Evolutionary conservation across 306 rosid genomes (phyloP).

Genomic region (Pueraria montana): DNA sequence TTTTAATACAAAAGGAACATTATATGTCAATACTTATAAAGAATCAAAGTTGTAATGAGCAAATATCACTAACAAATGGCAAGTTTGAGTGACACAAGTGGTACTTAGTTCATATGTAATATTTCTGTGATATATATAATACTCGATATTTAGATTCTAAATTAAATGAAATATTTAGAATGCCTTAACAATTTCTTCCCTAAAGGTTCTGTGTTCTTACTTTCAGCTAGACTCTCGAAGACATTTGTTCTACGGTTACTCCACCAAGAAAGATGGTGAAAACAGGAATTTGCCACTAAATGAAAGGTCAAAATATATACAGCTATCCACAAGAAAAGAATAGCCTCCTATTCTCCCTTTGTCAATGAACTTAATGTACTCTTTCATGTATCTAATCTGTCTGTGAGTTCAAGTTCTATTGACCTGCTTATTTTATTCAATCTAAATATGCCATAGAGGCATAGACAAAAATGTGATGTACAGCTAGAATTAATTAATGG

Average conservation of each 20-base stretch:
- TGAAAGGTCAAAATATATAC: not conserved
- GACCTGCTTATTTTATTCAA: not conserved
- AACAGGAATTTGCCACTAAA: not conserved
- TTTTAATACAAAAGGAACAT: not conserved
- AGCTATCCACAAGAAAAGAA: constrained; percentile 7
- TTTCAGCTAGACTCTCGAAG: not conserved
- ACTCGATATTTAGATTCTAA: not conserved
- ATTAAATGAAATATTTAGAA: not conserved
- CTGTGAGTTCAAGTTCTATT: not conserved
- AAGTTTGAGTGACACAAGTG: constrained; percentile 30
- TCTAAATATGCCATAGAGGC: not conserved
- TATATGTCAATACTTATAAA: not conserved
- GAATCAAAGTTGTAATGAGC: constrained; percentile 19
- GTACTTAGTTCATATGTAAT: not conserved
- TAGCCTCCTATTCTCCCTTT: not conserved
- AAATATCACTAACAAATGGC: not conserved
- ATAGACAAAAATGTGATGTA: not conserved
- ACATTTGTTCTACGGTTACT: not conserved
- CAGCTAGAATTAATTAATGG: not conserved
- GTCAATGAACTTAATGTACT: not conserved
- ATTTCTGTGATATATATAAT: not conserved
- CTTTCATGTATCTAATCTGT: not conserved
- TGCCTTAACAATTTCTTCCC: constrained; percentile 4
- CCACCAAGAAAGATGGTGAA: constrained; percentile 3
- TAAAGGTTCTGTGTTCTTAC: not conserved